Evolutionary conservation across 169 alveolate species (phyloP).

Genomic region (Plasmodium fragile): DNA sequence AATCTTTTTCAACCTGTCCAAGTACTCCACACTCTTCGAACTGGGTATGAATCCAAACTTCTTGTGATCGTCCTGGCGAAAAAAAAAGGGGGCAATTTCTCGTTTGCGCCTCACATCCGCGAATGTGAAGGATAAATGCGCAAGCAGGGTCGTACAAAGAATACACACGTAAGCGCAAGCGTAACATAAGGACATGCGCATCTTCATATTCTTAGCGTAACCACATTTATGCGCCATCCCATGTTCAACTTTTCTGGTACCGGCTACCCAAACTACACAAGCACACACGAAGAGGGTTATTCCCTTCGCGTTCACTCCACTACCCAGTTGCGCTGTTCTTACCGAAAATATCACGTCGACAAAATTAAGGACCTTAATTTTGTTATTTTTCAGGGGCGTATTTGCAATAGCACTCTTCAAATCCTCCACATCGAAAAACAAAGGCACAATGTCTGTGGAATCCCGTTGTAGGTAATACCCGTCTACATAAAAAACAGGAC

Average conservation of each 20-base stretch:
- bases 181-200: neutral
- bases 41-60: conserved; percentile 68
- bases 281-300: neutral
- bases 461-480: conserved; percentile 30
- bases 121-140: neutral
- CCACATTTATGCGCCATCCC: neutral
- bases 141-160: neutral
- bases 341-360: conserved; percentile 61
- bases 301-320: neutral
- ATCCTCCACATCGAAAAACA: conserved; percentile 71
- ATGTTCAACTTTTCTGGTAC: neutral
- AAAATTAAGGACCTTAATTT: conserved; percentile 65
- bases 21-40: conserved; percentile 29
- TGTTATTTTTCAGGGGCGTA: neutral
- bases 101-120: neutral
- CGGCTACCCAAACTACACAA: neutral
- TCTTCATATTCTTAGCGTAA: neutral
- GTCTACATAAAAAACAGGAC: conserved; percentile 67
- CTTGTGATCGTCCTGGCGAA: conserved; percentile 38
- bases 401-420: conserved; percentile 21
- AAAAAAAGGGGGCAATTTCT: conserved; percentile 3
- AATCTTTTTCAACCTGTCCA: conserved; percentile 31
- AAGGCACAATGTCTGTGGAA: conserved; percentile 24
- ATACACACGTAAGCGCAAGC: neutral
- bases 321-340: neutral